These are phyloP conservation scores for Fusarium torulosum DNA, from an alignment of 2,329 filamentous ascomycete species.

Conservation along the genomic window DNA sequence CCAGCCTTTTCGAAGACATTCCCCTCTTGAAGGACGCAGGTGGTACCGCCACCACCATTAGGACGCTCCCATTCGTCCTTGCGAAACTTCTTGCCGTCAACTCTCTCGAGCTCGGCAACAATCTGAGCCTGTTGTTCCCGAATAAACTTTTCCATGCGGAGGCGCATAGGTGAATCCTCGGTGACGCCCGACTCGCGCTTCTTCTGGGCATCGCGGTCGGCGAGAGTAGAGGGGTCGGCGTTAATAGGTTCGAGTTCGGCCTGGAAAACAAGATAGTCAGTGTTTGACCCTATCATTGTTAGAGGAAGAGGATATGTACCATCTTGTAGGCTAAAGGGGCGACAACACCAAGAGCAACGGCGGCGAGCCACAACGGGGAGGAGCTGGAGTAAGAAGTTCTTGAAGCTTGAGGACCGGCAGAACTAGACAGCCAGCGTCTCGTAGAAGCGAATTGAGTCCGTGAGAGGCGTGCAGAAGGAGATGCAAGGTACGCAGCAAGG, in stretches of 20 bases:
- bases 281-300: constrained; percentile 17
- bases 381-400: constrained; percentile 36
- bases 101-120: constrained; percentile 81
- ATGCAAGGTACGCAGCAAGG: constrained; percentile 48
- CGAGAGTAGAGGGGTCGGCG: constrained; percentile 77
- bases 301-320: constrained; percentile 55
- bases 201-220: constrained; percentile 83
- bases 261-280: constrained; percentile 50
- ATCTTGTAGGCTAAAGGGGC: constrained; percentile 69
- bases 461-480: constrained; percentile 43
- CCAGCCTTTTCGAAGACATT: constrained; percentile 98
- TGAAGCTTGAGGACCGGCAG: constrained; percentile 38
- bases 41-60: constrained; percentile 92
- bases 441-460: constrained; percentile 47
- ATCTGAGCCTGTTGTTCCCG: constrained; percentile 93
- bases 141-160: constrained; percentile 97
- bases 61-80: constrained; percentile 89
- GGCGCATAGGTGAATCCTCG: constrained; percentile 89
- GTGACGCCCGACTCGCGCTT: constrained; percentile 79
- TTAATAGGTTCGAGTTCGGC: constrained; percentile 57
- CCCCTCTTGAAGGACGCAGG: constrained; percentile 94
- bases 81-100: constrained; percentile 86
- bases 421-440: constrained; percentile 47
- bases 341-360: constrained; percentile 63
- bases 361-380: constrained; percentile 51